These are phyloP conservation scores for Zygotorulaspora sp. DNA, from an alignment of 805 yeast genomes.

Conservation along the genomic window DNA sequence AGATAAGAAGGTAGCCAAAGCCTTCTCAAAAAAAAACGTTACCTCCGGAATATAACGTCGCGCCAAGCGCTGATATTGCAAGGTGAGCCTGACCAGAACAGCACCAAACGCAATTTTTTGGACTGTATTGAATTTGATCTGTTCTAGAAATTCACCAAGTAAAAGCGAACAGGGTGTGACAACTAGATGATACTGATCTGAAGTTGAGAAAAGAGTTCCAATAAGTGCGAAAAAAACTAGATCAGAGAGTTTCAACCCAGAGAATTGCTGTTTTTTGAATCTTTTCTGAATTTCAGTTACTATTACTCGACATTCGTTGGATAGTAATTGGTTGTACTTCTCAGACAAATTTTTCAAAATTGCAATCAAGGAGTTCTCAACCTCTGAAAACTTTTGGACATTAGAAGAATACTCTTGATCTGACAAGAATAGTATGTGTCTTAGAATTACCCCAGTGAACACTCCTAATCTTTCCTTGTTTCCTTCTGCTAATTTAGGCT, in stretches of 20 bases:
- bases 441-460: constrained; percentile 59
- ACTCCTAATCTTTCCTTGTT: constrained; percentile 68
- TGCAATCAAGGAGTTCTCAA: constrained; percentile 42
- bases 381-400: constrained; percentile 35
- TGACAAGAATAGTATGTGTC: constrained; percentile 52
- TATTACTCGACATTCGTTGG: constrained; percentile 56
- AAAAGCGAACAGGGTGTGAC: constrained; percentile 78
- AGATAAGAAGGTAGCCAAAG: constrained; percentile 40
- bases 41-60: constrained; percentile 83
- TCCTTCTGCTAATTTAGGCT: constrained; percentile 76
- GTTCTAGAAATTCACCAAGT: constrained; percentile 65
- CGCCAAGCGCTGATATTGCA: constrained; percentile 73
- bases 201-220: constrained; percentile 82
- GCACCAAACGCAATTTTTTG: constrained; percentile 53
- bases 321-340: constrained; percentile 58
- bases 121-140: constrained; percentile 40
- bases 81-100: constrained; percentile 57
- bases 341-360: constrained; percentile 57
- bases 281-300: constrained; percentile 53
- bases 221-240: constrained; percentile 62
- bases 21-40: constrained; percentile 50
- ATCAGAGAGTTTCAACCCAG: constrained; percentile 44
- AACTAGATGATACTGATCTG: constrained; percentile 91
- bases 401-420: constrained; percentile 35
- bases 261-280: constrained; percentile 39